Conservation (phyloP, 31 red algal genomes). For the Odonthalia washingtoniensis region DNA sequence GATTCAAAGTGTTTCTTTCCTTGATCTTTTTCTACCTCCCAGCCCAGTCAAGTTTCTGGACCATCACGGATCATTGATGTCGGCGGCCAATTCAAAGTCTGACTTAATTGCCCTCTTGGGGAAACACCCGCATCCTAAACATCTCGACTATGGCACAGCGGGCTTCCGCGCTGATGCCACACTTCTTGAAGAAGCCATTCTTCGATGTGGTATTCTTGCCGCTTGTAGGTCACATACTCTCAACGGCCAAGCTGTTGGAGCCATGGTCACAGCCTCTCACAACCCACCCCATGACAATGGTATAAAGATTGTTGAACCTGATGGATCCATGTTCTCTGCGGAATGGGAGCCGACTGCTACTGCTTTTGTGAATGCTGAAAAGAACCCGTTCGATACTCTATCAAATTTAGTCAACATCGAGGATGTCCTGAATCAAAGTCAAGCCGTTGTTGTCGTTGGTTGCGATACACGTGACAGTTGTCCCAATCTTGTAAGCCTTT, state of each 20-base stretch:
- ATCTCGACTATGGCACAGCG: conserved; percentile 83
- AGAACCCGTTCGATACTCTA: conserved; percentile 33
- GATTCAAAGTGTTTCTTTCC: no score
- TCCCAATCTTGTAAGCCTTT: conserved; percentile 45
- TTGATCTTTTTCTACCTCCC: no score
- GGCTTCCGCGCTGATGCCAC: conserved; percentile 84
- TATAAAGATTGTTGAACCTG: conserved; percentile 88
- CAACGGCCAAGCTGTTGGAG: conserved; percentile 62
- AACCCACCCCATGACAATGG: conserved; percentile 96
- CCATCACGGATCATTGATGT: no score
- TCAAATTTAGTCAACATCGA: conserved; percentile 39
- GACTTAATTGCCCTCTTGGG: conserved; percentile 49
- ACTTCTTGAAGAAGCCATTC: conserved; percentile 55
- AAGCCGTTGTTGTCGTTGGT: conserved; percentile 70
- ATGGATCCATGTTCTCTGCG: conserved; percentile 84
- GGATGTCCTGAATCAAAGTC: conserved; percentile 7
- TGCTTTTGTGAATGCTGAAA: conserved; percentile 65
- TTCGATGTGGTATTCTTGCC: conserved; percentile 77
- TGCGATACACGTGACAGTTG: conserved; percentile 78
- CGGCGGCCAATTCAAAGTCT: background rate
- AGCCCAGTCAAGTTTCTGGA: background rate
- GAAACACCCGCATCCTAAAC: conserved; percentile 42
- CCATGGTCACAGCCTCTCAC: conserved; percentile 97
- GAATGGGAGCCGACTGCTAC: conserved; percentile 82
- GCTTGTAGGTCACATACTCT: conserved; percentile 62